A percentile compares a stretch with the other conserved stretches of the same genome.
Conservation (phyloP, 306 rosid species). For the Ceratonia siliqua region DNA sequence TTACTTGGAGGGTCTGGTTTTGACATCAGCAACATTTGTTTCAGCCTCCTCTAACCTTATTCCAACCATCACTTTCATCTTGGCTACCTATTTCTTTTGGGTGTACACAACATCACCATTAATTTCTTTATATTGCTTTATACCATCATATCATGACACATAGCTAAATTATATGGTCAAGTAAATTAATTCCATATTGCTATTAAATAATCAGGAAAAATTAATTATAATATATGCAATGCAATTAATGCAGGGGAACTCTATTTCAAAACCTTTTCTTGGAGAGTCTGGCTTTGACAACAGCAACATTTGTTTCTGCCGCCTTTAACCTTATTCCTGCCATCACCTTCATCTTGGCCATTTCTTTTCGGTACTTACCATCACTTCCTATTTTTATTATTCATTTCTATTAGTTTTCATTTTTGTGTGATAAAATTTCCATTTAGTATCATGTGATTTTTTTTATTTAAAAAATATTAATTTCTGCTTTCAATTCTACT, state of each 20-base stretch:
- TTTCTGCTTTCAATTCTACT: no score
- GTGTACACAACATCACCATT: no score
- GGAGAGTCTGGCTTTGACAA: conserved; percentile 49
- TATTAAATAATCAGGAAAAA: no score
- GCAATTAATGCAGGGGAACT: conserved; percentile 45
- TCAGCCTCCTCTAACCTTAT: conserved; percentile 11
- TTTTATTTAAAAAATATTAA: no score
- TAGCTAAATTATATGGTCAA: no score
- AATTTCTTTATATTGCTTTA: no score
- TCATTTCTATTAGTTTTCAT: no score
- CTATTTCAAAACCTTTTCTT: conserved; percentile 53
- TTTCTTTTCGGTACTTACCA: conserved; percentile 40
- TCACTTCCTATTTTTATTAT: background rate
- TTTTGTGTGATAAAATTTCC: no score
- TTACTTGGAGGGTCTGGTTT: conserved; percentile 12
- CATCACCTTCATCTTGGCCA: conserved; percentile 57
- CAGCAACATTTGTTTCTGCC: conserved; percentile 62
- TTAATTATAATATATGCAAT: background rate
- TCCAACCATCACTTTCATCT: conserved; percentile 20
- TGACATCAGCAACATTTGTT: conserved; percentile 7
- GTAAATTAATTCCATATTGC: no score
- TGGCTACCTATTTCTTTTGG: background rate
- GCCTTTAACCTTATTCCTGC: conserved; percentile 57
- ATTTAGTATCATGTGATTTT: no score
- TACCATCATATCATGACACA: no score